A percentile compares a stretch with the other conserved stretches of the same genome.
phyloP scores from a whole-genome alignment of 352 stramenopile genomes.

The Phytophthora citricola region DNA sequence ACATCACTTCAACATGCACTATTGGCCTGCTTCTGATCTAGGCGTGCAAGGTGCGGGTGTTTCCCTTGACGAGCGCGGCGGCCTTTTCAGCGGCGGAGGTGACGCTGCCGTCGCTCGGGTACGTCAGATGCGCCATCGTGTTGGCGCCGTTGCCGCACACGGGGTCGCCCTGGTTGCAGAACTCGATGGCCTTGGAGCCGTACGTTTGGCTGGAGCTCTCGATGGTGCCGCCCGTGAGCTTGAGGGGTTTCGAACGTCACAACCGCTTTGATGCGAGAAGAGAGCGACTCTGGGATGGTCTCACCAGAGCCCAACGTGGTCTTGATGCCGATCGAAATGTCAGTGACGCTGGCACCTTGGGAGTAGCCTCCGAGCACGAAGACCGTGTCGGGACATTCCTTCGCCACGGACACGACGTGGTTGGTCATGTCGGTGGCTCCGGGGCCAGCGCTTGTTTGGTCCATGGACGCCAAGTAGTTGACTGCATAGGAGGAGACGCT shows the following conservation, averaged over 20 bases:
- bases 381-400: slow-evolving; percentile 38
- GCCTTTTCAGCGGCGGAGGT: slow-evolving; percentile 28
- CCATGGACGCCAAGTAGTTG: slow-evolving; percentile 27
- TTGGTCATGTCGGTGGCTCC: slow-evolving; percentile 45
- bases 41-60: slow-evolving; percentile 8
- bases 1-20: no score
- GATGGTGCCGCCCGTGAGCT: slow-evolving; percentile 34
- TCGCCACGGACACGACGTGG: slow-evolving; percentile 36
- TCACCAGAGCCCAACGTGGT: slow-evolving; percentile 29
- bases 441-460: slow-evolving; percentile 29
- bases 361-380: slow-evolving; percentile 45
- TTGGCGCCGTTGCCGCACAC: slow-evolving; percentile 42
- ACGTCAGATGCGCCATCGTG: slow-evolving; percentile 38
- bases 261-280: slow-evolving; percentile 14
- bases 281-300: neutral
- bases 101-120: slow-evolving; percentile 39
- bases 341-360: slow-evolving; percentile 40
- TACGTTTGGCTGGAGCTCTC: slow-evolving; percentile 30
- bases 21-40: neutral
- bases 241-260: slow-evolving; percentile 46
- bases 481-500: slow-evolving; percentile 42
- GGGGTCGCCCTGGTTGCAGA: slow-evolving; percentile 38
- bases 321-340: slow-evolving; percentile 40
- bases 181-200: slow-evolving; percentile 40
- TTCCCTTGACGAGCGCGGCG: slow-evolving; percentile 27